A percentile compares a stretch with the other conserved stretches of the same genome.
These are phyloP conservation scores for Elasticomyces elasticus DNA, from an alignment of 495 filamentous ascomycete species.

Conservation along the genomic window DNA sequence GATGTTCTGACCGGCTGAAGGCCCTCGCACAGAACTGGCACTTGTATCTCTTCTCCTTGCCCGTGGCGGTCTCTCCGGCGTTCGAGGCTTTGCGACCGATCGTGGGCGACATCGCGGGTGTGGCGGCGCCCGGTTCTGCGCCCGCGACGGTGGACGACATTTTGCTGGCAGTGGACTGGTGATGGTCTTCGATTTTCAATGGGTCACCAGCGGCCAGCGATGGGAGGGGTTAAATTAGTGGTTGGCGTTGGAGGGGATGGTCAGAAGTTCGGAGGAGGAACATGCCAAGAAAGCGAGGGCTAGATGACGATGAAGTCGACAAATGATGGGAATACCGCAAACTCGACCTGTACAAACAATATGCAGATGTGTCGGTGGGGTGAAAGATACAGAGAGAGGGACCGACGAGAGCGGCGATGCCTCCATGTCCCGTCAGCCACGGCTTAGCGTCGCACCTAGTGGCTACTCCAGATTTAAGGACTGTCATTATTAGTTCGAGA, in stretches of 20 bases:
- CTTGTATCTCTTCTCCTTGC: conserved; percentile 83
- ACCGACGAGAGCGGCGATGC: too few relatives aligned
- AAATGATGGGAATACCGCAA: too few relatives aligned
- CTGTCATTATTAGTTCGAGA: too few relatives aligned
- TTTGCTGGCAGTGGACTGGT: not conserved
- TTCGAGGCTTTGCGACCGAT: conserved; percentile 26
- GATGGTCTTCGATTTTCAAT: not conserved
- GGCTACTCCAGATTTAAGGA: too few relatives aligned
- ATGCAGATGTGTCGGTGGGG: too few relatives aligned
- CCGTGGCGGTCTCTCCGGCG: conserved; percentile 2
- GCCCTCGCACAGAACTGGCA: conserved; percentile 97
- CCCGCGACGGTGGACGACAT: conserved; percentile 16
- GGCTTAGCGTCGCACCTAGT: too few relatives aligned
- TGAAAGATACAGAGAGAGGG: too few relatives aligned
- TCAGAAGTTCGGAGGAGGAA: not conserved
- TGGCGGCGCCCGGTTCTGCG: not conserved
- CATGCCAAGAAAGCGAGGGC: not conserved
- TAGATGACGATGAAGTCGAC: too few relatives aligned
- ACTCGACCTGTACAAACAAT: too few relatives aligned
- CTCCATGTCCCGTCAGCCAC: too few relatives aligned
- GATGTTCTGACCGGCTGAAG: conserved; percentile 94
- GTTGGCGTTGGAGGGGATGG: not conserved
- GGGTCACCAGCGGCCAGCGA: not conserved
- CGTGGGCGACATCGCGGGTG: conserved; percentile 15
- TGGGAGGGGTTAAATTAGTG: not conserved